Conservation (phyloP, 2,329 filamentous ascomycete species). For the Ophiostoma novo-ulmi region DNA sequence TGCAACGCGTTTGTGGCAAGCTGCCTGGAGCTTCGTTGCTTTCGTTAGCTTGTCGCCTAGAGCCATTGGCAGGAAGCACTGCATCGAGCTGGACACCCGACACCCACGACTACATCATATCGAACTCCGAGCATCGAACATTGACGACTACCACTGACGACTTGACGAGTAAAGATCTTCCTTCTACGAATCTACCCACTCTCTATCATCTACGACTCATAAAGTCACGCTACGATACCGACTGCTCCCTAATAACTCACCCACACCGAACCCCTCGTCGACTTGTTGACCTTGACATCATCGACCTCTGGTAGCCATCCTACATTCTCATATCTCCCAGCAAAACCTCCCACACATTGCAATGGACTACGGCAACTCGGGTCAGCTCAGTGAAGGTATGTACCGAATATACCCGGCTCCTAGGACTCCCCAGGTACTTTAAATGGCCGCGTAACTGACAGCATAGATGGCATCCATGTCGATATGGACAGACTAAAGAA, state of each 20-base stretch:
- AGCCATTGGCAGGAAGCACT: not conserved
- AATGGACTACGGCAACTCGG: slow-evolving; percentile 61
- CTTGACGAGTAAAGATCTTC: not conserved
- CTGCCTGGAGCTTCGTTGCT: slow-evolving; percentile 27
- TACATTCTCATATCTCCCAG: too few relatives aligned
- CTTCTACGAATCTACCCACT: not conserved
- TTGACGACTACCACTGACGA: not conserved
- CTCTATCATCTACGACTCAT: not conserved
- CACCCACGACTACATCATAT: not conserved
- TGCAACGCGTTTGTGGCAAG: slow-evolving; percentile 26
- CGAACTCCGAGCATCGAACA: slow-evolving; percentile 23
- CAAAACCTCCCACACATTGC: slow-evolving; percentile 25
- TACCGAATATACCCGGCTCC: not conserved
- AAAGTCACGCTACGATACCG: not conserved
- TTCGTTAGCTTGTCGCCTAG: slow-evolving; percentile 18
- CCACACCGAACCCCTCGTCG: not conserved
- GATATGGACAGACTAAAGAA: slow-evolving; percentile 99
- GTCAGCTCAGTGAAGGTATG: slow-evolving; percentile 56
- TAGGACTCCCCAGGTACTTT: not conserved
- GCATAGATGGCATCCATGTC: slow-evolving; percentile 91
- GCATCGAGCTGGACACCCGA: slow-evolving; percentile 7
- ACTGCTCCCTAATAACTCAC: not conserved
- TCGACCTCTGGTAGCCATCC: not conserved
- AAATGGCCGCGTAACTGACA: slow-evolving; percentile 7
- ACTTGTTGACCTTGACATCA: not conserved